Conservation (phyloP, 2,329 filamentous ascomycete genomes). For the Bipolaris victoriae region DNA sequence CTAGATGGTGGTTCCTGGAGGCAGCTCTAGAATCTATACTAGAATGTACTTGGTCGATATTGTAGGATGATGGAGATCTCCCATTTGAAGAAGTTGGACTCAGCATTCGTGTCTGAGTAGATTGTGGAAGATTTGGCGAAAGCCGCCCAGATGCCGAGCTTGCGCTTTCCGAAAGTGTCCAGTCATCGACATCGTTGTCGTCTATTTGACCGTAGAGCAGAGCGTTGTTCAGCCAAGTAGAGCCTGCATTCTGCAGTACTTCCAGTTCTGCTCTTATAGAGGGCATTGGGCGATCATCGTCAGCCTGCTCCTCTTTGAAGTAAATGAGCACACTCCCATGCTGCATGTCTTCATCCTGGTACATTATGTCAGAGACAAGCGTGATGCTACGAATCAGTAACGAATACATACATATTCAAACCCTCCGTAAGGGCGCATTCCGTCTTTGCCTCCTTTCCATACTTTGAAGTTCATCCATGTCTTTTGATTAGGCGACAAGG, state of each 20-base stretch:
- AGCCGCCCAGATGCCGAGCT: conserved; percentile 26
- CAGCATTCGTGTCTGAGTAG: conserved; percentile 34
- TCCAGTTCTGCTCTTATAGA: conserved; percentile 45
- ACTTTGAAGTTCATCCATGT: conserved; percentile 47
- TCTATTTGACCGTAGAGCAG: conserved; percentile 47
- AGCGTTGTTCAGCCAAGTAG: conserved; percentile 47
- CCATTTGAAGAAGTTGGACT: conserved; percentile 33
- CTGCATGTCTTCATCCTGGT: conserved; percentile 49
- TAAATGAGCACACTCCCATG: conserved; percentile 47
- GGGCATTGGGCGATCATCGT: conserved; percentile 44
- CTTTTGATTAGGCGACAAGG: conserved; percentile 29
- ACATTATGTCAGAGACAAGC: background rate
- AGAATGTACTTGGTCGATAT: conserved; percentile 37
- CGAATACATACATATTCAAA: conserved; percentile 45
- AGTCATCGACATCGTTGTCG: conserved; percentile 42
- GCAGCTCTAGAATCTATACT: conserved; percentile 18
- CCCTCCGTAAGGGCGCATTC: conserved; percentile 43
- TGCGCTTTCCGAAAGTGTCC: conserved; percentile 32
- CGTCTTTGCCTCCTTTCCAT: conserved; percentile 43
- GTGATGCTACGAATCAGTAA: background rate
- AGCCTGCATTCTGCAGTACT: conserved; percentile 45
- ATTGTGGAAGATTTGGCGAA: conserved; percentile 23
- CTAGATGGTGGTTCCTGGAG: conserved; percentile 23
- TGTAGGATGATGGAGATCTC: conserved; percentile 36
- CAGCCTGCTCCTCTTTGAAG: conserved; percentile 49